Conservation (phyloP, 495 filamentous ascomycete species). For the Saxispiralis lemnorum region DNA sequence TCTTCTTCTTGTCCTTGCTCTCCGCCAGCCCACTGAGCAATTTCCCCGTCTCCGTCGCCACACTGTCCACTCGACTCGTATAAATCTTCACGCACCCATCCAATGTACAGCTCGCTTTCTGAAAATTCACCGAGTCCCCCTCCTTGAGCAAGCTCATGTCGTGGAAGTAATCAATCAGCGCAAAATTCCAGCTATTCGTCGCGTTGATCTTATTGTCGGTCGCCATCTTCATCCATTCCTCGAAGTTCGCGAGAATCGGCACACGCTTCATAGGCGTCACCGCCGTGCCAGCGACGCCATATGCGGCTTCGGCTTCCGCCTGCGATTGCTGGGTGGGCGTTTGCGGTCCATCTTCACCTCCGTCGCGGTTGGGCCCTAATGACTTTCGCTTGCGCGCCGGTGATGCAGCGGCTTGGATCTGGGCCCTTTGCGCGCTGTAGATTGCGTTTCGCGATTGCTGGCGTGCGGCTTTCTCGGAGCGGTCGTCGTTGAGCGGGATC, state of each 20-base stretch:
- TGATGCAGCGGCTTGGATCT: conserved; percentile 78
- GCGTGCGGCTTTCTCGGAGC: conserved; percentile 73
- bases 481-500: conserved; percentile 93
- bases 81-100: conserved; percentile 99
- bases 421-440: conserved; percentile 79
- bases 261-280: conserved; percentile 94
- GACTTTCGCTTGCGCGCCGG: conserved; percentile 56
- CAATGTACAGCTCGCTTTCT: conserved; percentile 92
- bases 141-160: conserved; percentile 96
- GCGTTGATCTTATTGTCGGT: conserved; percentile 99
- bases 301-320: conserved; percentile 28
- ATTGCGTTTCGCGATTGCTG: conserved; percentile 73
- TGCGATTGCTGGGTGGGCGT: conserved; percentile 48
- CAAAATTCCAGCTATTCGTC: conserved; percentile 97
- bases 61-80: conserved; percentile 92
- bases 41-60: conserved; percentile 92
- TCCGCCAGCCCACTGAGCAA: conserved; percentile 88
- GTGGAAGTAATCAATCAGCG: conserved; percentile 97
- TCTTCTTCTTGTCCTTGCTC: conserved; percentile 61
- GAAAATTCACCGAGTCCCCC: conserved; percentile 94
- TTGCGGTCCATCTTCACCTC: conserved; percentile 38
- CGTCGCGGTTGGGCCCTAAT: conserved; percentile 32
- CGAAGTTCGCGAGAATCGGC: conserved; percentile 90
- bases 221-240: conserved; percentile 99
- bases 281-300: conserved; percentile 42